Evolutionary conservation across 148 eudicot species (phyloP).

Genomic region (Amaranthus cruentus): DNA sequence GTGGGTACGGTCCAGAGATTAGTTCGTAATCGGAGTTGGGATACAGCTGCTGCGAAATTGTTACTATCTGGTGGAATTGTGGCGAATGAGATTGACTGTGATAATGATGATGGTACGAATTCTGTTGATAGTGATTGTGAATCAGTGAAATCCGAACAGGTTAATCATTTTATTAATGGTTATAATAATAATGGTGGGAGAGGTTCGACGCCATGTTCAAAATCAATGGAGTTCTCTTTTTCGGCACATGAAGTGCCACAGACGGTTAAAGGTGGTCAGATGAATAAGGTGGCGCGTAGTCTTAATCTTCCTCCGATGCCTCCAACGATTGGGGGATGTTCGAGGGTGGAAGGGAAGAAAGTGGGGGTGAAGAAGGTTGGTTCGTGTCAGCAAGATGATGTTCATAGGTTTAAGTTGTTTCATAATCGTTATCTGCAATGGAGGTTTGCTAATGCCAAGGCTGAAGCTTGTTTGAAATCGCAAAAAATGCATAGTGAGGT

Average conservation of each 20-base stretch:
- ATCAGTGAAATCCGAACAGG: slow-evolving; percentile 25
- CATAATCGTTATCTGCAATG: slow-evolving; percentile 63
- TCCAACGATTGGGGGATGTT: slow-evolving; percentile 11
- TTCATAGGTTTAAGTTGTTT: slow-evolving; percentile 54
- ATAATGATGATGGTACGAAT: neutral
- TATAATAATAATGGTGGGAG: slow-evolving; percentile 21
- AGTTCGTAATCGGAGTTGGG: slow-evolving; percentile 22
- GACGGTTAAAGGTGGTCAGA: slow-evolving; percentile 23
- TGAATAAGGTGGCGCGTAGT: slow-evolving; percentile 32
- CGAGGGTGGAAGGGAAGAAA: slow-evolving; percentile 36
- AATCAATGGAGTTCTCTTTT: slow-evolving; percentile 48
- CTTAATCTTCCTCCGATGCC: slow-evolving; percentile 60
- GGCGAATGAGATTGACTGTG: neutral
- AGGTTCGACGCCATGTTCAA: slow-evolving; percentile 42
- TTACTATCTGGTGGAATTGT: slow-evolving; percentile 36
- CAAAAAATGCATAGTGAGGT: slow-evolving; percentile 76
- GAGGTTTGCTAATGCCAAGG: slow-evolving; percentile 69
- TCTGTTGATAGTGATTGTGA: slow-evolving; percentile 25
- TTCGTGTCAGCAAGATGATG: slow-evolving; percentile 38
- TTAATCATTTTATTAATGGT: slow-evolving; percentile 5
- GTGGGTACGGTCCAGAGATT: slow-evolving; percentile 26
- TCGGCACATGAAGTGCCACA: slow-evolving; percentile 25
- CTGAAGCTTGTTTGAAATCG: slow-evolving; percentile 43
- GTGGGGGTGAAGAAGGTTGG: slow-evolving; percentile 40
- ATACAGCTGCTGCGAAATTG: slow-evolving; percentile 55